Base-by-base conservation (phyloP, 2,329 filamentous ascomycete species). In the Aureobasidium pullulans region DNA sequence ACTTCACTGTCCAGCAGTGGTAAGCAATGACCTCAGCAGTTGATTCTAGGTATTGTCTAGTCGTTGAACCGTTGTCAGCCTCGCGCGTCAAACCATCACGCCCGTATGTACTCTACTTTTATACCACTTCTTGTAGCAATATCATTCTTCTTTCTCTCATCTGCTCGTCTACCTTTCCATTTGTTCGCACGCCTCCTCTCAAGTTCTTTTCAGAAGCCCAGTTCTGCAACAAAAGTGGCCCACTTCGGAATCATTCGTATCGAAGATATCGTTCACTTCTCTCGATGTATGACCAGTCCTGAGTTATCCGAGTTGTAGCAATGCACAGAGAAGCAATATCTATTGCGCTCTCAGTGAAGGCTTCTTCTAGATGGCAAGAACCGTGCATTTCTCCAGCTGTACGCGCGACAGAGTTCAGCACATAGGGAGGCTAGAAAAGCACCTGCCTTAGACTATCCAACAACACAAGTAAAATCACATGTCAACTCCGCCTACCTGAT, bases 51-150 rank as follows among this genome's bases (percentile, higher is more conserved):
- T 36, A 5, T 9, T 8, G 4, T 9, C 34, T 9, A 5, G 34
- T 13, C 34, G 8, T 5, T 2, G 34, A 36, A 13, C 13, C 34
- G 36, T 40, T 31, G 36, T 28, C 36, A 19, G 15, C 48, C 48
- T 39, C 31, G 28, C 16, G 5, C 11, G 11, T 48, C 29, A 19
- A 9, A 1, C 19, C 10, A 32, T 43, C 39, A 43, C n/a, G 50
- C 23, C 13, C n/a, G 50, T 54, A 54, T 54, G 50, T 54, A 54
- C 50, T 29, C 23, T 23, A 23, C 23, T 48, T 34, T 40, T 54
- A 54, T 54, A 54, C 50, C 50, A 54, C 37, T 54, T 54, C 37
- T 43, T 57, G 52, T 57, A 57, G 52, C 52, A 57, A 46, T 57
- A 57, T 46, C 52, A 37, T 29, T 54, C n/a, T 31, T 49, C 47